Evolutionary conservation across 164 flowering plant genomes (phyloP), one percentile per base, ranked within the genome.

Genomic region (Vitis amurensis): DNA sequence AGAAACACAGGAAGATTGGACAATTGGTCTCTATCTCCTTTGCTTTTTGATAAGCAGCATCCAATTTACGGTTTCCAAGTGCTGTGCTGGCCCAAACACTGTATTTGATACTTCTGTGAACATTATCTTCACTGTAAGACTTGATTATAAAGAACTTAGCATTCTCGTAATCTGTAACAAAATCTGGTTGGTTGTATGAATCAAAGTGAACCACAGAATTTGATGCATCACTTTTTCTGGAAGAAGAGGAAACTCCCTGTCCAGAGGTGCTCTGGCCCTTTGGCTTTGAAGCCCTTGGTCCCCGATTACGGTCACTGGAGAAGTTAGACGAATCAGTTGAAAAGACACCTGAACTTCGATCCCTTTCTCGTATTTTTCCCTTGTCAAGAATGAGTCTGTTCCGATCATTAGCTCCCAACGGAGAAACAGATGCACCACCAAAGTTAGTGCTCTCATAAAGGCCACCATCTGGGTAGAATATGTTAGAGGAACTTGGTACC

Each of bases 101-200:
- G 51, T 81, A 81, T 59, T 81, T 81, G 8, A 81, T 76, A n/a
- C 84, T 78, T 55, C 71, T 81, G 19, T 81, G 84, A 52, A 81
- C 79, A 70, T 81, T 73, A 62, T 81, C 81, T 56, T 81, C 81
- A 61, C 81, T 78, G 53, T 66, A 81, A 19, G 84, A 78, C 62
- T 81, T 81, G 60, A 81, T 75, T 14, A 81, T 53, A 31, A 78
- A 81, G 57, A 81, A 81, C 61, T 76, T 81, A 11, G 84, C 84
- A 70, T 68, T 58, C 62, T 64, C 69, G 23, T 78, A 75, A 15
- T 75, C 79, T 1, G 74, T 68, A n/a, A 51, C 62, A 72, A 81
- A 81, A 61, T 81, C 79, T 4, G 16, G 70, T 23, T 50, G 60
- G 68, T 76, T 76, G 72, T 71, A 81, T 12, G 49, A 61, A 31